phyloP scores from a whole-genome alignment of 176 grass and related monocot genomes.

The Pontederia paniculata region DNA sequence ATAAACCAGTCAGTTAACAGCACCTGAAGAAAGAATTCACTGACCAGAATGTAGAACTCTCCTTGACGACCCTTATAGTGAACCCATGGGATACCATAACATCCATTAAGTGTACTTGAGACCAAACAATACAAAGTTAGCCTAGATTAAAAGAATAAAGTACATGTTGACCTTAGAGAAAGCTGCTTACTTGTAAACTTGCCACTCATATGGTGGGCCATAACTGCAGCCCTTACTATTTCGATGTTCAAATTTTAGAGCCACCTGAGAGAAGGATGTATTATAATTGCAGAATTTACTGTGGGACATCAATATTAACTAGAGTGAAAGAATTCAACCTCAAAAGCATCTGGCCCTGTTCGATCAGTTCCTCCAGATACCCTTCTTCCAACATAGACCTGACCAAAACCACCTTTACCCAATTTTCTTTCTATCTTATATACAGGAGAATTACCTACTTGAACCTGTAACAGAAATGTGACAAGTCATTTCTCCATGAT shows the following conservation, averaged over 20 bases:
- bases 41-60: conserved; percentile 86
- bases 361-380: conserved; percentile 58
- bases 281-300: neutral
- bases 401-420: conserved; percentile 98
- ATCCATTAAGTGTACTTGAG: conserved; percentile 68
- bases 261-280: conserved; percentile 36
- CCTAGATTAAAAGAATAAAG: neutral
- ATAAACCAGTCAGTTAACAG: conserved; percentile 9
- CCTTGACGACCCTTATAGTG: conserved; percentile 98
- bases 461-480: conserved; percentile 50
- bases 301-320: neutral
- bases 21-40: conserved; percentile 19
- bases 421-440: conserved; percentile 83
- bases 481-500: neutral
- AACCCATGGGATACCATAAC: conserved; percentile 88
- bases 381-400: conserved; percentile 94
- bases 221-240: conserved; percentile 97
- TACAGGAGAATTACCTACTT: conserved; percentile 83
- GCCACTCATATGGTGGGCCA: conserved; percentile 98
- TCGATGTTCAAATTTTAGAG: conserved; percentile 95
- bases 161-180: neutral
- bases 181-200: conserved; percentile 75
- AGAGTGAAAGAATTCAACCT: conserved; percentile 36
- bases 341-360: conserved; percentile 70
- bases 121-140: conserved; percentile 17